These are phyloP conservation scores for Jaltomata sinuosa DNA, from an alignment of 257 asterid species.

Conservation along the genomic window DNA sequence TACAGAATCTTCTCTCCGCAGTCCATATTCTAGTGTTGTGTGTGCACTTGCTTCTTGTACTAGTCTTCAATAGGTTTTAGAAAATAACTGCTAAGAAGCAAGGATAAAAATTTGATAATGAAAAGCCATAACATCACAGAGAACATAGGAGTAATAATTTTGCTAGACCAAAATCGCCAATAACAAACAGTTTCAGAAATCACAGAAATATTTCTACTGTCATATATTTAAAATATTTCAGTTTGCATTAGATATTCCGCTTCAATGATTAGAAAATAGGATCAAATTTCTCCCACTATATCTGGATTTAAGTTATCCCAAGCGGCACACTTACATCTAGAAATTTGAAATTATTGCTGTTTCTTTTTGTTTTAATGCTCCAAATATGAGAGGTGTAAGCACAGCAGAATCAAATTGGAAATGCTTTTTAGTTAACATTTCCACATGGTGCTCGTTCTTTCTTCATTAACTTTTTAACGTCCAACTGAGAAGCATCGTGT, in stretches of 20 bases:
- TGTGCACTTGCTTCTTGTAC: not conserved
- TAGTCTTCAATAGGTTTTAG: not conserved
- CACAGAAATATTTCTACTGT: not conserved
- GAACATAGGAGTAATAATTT: not conserved
- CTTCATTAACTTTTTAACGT: not conserved
- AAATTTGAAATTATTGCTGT: not conserved
- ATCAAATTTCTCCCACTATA: not conserved
- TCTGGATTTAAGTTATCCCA: not conserved
- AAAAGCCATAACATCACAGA: not conserved
- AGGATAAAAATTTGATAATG: not conserved
- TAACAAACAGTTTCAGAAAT: not conserved
- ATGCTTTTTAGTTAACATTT: not conserved
- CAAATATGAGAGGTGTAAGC: not conserved
- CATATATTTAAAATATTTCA: not conserved
- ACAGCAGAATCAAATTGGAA: not conserved
- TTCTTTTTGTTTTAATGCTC: not conserved
- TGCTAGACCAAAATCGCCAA: not conserved
- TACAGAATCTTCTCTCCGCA: not conserved
- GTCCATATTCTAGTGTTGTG: not conserved
- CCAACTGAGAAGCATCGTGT: conserved; percentile 3
- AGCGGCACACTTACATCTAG: not conserved
- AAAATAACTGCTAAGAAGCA: not conserved
- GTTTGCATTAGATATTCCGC: not conserved
- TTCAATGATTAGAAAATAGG: not conserved
- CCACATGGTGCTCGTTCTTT: not conserved